These are phyloP conservation scores for Aspergillus puulaauensis DNA, from an alignment of 2,329 filamentous ascomycete genomes.

Conservation along the genomic window DNA sequence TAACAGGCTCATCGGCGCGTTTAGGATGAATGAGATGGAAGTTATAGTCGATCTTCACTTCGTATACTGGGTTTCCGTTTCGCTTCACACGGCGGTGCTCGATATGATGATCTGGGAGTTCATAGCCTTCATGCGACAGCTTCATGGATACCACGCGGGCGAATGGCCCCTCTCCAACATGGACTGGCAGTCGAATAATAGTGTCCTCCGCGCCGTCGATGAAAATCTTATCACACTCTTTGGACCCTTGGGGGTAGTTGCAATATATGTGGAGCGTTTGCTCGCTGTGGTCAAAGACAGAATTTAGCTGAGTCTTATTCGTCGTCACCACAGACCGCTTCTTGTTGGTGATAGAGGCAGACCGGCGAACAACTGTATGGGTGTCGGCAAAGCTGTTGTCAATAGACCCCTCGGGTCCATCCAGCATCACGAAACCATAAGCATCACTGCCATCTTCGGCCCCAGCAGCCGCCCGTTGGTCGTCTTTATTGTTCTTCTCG, in stretches of 20 bases:
- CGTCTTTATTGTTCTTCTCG: constrained; percentile 22
- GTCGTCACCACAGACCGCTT: constrained; percentile 25
- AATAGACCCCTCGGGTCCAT: constrained; percentile 28
- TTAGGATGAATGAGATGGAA: constrained; percentile 16
- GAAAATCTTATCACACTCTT: constrained; percentile 11
- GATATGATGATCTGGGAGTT: not conserved
- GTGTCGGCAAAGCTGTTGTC: constrained; percentile 23
- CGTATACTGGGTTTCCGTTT: not conserved
- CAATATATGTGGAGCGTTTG: constrained; percentile 25
- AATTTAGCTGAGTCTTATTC: constrained; percentile 26
- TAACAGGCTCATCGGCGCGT: constrained; percentile 14
- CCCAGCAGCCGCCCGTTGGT: not conserved
- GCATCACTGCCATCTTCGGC: constrained; percentile 25
- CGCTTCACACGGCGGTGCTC: not conserved
- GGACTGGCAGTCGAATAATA: constrained; percentile 18
- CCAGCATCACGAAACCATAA: constrained; percentile 33
- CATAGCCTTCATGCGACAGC: not conserved
- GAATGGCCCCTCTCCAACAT: constrained; percentile 21
- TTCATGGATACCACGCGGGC: constrained; percentile 20
- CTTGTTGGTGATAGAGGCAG: not conserved
- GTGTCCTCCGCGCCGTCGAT: constrained; percentile 16
- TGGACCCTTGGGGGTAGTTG: constrained; percentile 15
- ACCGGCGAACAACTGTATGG: constrained; percentile 21
- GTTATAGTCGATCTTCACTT: constrained; percentile 14
- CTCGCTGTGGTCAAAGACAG: constrained; percentile 26